Conservation (phyloP, 1,284 basidiomycete genomes). For the Fomitopsis schrenkii region DNA sequence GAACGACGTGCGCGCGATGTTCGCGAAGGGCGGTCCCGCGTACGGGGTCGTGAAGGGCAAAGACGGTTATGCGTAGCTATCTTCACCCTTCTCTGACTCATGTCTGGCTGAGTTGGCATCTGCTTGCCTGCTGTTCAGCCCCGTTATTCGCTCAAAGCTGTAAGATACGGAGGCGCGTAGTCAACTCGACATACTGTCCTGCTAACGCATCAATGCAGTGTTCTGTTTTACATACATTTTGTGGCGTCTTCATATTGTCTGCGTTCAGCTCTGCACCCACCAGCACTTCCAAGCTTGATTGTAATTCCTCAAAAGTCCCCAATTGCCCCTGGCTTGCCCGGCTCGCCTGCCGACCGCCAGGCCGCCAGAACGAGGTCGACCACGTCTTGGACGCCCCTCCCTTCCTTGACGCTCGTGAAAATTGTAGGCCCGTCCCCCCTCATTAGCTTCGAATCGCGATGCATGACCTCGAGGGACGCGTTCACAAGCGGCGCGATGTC, state of each 20-base stretch:
- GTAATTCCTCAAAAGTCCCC: not conserved
- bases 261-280: too few species aligned
- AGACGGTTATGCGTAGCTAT: conserved; percentile 10
- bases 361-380: conserved; percentile 82
- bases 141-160: not conserved
- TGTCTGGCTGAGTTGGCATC: not conserved
- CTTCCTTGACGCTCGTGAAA: conserved; percentile 84
- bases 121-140: not conserved
- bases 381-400: conserved; percentile 80
- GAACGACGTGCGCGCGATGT: conserved; percentile 25
- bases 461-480: conserved; percentile 94
- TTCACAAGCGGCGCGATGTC: conserved; percentile 92
- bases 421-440: conserved; percentile 92
- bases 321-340: conserved; percentile 54
- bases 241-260: too few species aligned
- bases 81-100: not conserved
- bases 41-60: conserved; percentile 15
- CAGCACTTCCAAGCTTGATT: too few species aligned
- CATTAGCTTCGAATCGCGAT: conserved; percentile 89
- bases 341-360: conserved; percentile 77
- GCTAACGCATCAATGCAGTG: not conserved
- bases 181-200: not conserved
- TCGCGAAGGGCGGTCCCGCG: conserved; percentile 17
- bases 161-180: not conserved
- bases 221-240: not conserved